A percentile compares a stretch with the other conserved stretches of the same genome.
These are phyloP conservation scores for Nakaseomyces uthaithaninus DNA, from an alignment of 1,139 yeast species.

Conservation along the genomic window DNA sequence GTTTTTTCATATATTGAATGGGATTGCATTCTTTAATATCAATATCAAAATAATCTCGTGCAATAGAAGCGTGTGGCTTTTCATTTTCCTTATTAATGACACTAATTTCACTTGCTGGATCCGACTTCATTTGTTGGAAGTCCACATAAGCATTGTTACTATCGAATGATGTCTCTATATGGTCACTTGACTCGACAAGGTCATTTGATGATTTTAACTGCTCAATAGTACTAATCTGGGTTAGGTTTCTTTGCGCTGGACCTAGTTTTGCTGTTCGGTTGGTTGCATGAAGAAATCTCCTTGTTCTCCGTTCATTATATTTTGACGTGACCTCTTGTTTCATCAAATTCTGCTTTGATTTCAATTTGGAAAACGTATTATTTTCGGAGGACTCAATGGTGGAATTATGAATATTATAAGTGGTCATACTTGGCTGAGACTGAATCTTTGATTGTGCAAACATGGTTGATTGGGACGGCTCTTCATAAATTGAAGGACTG, in stretches of 20 bases:
- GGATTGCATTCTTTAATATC: slow-evolving; percentile 36
- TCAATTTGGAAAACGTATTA: slow-evolving; percentile 10
- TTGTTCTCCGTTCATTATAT: slow-evolving; percentile 30
- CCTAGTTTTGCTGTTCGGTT: slow-evolving; percentile 30
- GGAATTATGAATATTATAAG: slow-evolving; percentile 9
- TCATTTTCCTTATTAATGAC: slow-evolving; percentile 7
- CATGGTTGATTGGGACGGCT: slow-evolving; percentile 15
- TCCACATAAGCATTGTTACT: slow-evolving; percentile 4
- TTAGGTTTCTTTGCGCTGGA: slow-evolving; percentile 34
- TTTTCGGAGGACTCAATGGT: not conserved
- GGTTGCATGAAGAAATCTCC: slow-evolving; percentile 25
- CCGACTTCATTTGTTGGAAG: slow-evolving; percentile 1
- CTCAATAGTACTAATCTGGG: slow-evolving; percentile 2
- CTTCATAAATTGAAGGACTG: slow-evolving; percentile 3
- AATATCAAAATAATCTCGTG: slow-evolving; percentile 19
- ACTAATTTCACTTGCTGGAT: slow-evolving; percentile 7
- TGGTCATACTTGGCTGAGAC: slow-evolving; percentile 23
- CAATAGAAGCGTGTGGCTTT: not conserved
- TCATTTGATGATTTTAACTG: not conserved
- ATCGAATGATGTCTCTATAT: slow-evolving; percentile 5
- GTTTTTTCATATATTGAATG: slow-evolving; percentile 33
- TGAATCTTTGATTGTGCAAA: slow-evolving; percentile 13
- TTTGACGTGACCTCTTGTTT: slow-evolving; percentile 27
- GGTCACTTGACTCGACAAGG: not conserved
- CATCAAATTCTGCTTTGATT: slow-evolving; percentile 19